Evolutionary conservation across 305 asterid species (phyloP), one percentile per base, ranked within the genome.

Genomic region (Lippia alba): DNA sequence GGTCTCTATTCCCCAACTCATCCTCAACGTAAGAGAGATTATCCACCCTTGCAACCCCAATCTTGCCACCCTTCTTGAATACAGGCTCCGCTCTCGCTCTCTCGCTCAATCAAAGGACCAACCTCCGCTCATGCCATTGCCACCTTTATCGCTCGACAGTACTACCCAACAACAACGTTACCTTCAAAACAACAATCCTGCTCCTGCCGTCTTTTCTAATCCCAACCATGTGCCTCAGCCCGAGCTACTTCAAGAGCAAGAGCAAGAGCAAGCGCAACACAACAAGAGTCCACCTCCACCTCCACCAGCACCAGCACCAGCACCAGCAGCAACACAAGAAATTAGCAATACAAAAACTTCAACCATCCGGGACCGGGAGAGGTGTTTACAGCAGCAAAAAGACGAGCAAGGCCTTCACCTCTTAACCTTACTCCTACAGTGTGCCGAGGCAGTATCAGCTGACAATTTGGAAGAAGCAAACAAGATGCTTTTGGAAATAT

Each of bases 11-110:
- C 95, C 94, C 36, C 97, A 94, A 50, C 93, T 94, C 68, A 91
- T 94, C 49, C 96, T 88, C 71, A 94, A 94, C 84, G 97, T 94
- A 1, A 73, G 97, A 57, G 99, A 94, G 61, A 90, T 94, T 17
- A 88, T 94, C 33, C 90, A 89, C 74, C 97, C 99, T 20, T 94
- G 91, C 75, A 91, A 94, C 83, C 99, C 99, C 62, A 88, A 81
- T 78, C 91, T 94, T n/a, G 97, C 96, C 24, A 74, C 87, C 20
- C 74, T 94, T 14, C 84, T 94, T 10, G 99, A 94, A 70, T 83
- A 86, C 17, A 54, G 97, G 45, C 97, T 94, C 67, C 90, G 96
- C 32, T 84, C 97, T 64, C 90, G 96, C 32, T 84, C 97, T 64
- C 94, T 94, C 57, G 67, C 84, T 18, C 61, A 74, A 44, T 9